Evolutionary conservation across 768 basidiomycete genomes (phyloP).

Genomic region (Leccinum truebloodii): DNA sequence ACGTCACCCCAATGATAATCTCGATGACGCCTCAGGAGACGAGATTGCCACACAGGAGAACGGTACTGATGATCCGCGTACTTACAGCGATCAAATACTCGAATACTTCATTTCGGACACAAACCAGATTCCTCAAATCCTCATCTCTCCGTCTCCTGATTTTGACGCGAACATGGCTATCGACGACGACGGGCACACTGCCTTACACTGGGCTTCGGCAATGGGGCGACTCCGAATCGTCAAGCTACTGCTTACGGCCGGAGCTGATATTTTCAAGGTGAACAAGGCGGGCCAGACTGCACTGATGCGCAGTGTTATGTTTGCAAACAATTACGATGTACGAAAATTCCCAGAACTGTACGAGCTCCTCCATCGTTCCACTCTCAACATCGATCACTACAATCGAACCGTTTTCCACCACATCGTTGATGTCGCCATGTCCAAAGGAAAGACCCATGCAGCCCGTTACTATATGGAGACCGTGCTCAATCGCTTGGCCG

Average conservation of each 20-base stretch:
- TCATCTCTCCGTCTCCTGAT: conserved; percentile 85
- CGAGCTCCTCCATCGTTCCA: conserved; percentile 95
- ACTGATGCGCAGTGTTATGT: conserved; percentile 99
- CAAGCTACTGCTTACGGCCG: conserved; percentile 88
- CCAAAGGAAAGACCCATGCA: conserved; percentile 96
- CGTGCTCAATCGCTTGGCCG: conserved; percentile 79
- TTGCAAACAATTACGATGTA: conserved; percentile 98
- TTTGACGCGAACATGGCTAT: conserved; percentile 96
- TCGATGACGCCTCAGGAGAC: conserved; percentile 45
- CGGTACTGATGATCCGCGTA: conserved; percentile 53
- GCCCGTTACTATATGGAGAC: conserved; percentile 99
- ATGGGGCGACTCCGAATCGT: conserved; percentile 98
- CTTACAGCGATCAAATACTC: conserved; percentile 94
- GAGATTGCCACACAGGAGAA: conserved; percentile 42
- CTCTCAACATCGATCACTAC: conserved; percentile 96
- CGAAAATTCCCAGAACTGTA: conserved; percentile 98
- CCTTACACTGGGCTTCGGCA: conserved; percentile 97
- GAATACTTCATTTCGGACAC: conserved; percentile 99
- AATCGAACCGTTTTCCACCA: conserved; percentile 99
- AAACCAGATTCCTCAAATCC: conserved; percentile 82
- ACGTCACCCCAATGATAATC: conserved; percentile 47
- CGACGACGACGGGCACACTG: conserved; percentile 97
- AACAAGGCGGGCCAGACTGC: conserved; percentile 97
- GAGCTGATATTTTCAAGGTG: conserved; percentile 95
- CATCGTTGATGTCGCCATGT: conserved; percentile 95